phyloP scores from a whole-genome alignment of 2,329 filamentous ascomycete genomes.

The Claviceps fusiformis region DNA sequence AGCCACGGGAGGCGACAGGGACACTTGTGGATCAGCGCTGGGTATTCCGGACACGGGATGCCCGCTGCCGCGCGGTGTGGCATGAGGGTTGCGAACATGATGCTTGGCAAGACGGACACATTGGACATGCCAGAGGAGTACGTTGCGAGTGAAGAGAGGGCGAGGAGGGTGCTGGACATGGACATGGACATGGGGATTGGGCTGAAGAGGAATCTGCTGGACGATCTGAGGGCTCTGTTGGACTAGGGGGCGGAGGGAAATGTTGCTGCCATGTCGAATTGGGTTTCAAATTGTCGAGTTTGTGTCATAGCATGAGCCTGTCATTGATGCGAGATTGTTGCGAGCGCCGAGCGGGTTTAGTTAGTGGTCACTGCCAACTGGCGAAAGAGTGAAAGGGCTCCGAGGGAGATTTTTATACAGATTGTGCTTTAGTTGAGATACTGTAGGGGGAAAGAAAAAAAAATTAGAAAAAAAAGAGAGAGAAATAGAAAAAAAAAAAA shows the following conservation, averaged over 20 bases:
- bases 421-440: no score
- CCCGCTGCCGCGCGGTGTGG: conserved; percentile 56
- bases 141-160: conserved; percentile 21
- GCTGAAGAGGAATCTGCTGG: background rate
- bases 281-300: no score
- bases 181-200: conserved; percentile 6
- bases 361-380: no score
- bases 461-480: no score
- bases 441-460: no score
- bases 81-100: conserved; percentile 47
- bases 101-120: conserved; percentile 26
- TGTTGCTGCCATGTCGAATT: background rate
- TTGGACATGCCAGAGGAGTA: conserved; percentile 32
- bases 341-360: no score
- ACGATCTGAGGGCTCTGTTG: conserved; percentile 2
- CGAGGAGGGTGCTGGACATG: conserved; percentile 8
- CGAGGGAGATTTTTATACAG: no score
- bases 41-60: conserved; percentile 67
- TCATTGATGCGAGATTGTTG: no score
- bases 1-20: conserved; percentile 12
- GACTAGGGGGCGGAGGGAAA: background rate
- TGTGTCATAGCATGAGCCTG: no score
- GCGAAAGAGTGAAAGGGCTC: no score
- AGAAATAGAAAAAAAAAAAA: no score
- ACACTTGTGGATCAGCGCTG: conserved; percentile 45